These are phyloP conservation scores for Chrysanthemum lavandulifolium DNA, from an alignment of 129 eudicot species.

Conservation along the genomic window DNA sequence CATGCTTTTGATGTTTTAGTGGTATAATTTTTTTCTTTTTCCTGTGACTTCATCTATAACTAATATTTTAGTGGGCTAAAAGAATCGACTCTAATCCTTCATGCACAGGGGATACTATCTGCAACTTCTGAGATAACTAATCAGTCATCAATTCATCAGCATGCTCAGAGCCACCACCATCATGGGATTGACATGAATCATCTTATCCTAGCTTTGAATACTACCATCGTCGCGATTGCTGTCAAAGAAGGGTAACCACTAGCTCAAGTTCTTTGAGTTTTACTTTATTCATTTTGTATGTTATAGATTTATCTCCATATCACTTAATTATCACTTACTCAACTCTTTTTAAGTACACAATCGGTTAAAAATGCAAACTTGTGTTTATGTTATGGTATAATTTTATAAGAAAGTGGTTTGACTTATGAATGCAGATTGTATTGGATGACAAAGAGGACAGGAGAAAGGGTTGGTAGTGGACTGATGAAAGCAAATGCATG, in stretches of 20 bases:
- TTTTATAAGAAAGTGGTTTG: background rate
- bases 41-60: background rate
- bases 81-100: constrained; percentile 1
- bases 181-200: constrained; percentile 81
- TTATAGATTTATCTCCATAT: background rate
- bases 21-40: constrained; percentile 39
- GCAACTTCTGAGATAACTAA: constrained; percentile 61
- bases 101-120: constrained; percentile 59
- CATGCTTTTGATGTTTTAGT: constrained; percentile 78
- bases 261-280: background rate
- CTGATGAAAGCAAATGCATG: constrained; percentile 99
- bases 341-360: background rate
- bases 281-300: background rate
- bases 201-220: constrained; percentile 75
- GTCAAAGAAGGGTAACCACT: constrained; percentile 81
- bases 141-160: constrained; percentile 50
- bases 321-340: background rate
- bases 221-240: constrained; percentile 64
- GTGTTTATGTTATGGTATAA: constrained; percentile 5
- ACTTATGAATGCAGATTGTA: constrained; percentile 50
- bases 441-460: constrained; percentile 90
- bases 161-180: constrained; percentile 53
- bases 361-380: background rate
- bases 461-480: constrained; percentile 95
- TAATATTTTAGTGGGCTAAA: background rate